Percentiles rank a stretch among this genome's conserved stretches.
phyloP scores from a whole-genome alignment of 2,329 filamentous ascomycete genomes.

The Diaporthe sp. region DNA sequence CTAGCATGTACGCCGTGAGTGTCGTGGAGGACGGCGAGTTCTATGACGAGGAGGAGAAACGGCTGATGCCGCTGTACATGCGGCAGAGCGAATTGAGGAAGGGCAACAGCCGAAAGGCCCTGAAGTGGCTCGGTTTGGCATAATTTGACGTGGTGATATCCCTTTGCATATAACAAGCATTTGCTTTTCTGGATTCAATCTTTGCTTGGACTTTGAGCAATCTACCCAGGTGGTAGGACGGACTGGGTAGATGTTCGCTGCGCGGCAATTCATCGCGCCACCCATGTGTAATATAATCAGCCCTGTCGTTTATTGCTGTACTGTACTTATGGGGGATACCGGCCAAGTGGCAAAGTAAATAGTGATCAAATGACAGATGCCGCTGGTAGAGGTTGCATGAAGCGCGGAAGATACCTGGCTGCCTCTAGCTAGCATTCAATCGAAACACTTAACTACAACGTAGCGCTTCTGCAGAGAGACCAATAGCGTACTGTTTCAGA shows the following conservation, averaged over 20 bases:
- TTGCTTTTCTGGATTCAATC: not conserved
- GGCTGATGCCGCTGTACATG: slow-evolving; percentile 47
- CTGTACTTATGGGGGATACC: not conserved
- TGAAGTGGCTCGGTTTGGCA: slow-evolving; percentile 53
- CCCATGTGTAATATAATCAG: not conserved
- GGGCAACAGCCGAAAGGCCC: slow-evolving; percentile 50
- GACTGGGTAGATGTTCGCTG: not conserved
- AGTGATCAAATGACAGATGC: not conserved
- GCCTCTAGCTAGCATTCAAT: not conserved
- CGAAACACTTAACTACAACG: not conserved
- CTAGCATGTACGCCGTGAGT: slow-evolving; percentile 33
- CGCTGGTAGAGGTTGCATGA: too few relatives aligned
- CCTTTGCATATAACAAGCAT: not conserved
- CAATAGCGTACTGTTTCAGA: not conserved
- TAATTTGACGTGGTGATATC: slow-evolving; percentile 11
- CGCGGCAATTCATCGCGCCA: too few relatives aligned
- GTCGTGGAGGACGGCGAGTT: slow-evolving; percentile 41
- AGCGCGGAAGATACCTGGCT: not conserved
- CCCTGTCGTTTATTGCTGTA: not conserved
- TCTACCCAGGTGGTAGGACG: too few relatives aligned
- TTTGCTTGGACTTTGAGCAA: not conserved
- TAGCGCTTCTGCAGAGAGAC: not conserved
- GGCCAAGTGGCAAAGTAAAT: not conserved
- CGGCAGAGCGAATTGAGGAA: slow-evolving; percentile 40
- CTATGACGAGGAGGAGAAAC: slow-evolving; percentile 44